Evolutionary conservation across 163 green algal genomes (phyloP), one percentile per base, ranked within the genome.

Genomic region (Trebouxiophyceae sp.): DNA sequence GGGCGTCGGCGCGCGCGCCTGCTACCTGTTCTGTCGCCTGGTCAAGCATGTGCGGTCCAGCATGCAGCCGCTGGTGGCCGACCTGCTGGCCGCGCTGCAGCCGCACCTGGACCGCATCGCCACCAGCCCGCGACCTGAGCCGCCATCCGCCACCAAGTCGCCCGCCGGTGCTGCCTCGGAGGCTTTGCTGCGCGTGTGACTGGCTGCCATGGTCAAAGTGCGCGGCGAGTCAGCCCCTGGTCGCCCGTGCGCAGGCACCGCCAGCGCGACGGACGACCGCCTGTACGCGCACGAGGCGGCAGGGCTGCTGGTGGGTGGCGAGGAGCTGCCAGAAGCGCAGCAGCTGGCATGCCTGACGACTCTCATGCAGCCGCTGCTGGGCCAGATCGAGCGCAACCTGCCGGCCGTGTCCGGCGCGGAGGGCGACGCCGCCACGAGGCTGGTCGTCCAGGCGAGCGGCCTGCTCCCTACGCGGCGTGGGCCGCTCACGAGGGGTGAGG

Each of bases 211-310:
- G n/a, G n/a, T n/a, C n/a, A n/a, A n/a, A n/a, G n/a, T n/a, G n/a
- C n/a, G n/a, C n/a, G n/a, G n/a, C n/a, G n/a, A n/a, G n/a, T n/a
- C n/a, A n/a, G n/a, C n/a, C n/a, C n/a, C n/a, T n/a, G n/a, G n/a
- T n/a, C n/a, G n/a, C n/a, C n/a, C n/a, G n/a, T 50, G 39, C 39
- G 16, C 39, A 50, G 12, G 47, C 19, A 57, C 12, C 39, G 8
- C 12, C 12, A 50, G 39, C 39, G 16, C 12, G 4, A 66, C 33
- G 19, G 60, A 66, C 60, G 60, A 66, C 44, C 44, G 90, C 33
- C 75, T 97, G 73, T 96, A 95, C 68, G 84, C 88, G 33, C 96
- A 95, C 76, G 91, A 97, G 70, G 85, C 86, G 0, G 84, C 87
- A 22, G 90, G 91, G 12, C 67, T 93, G 58, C 76, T 97, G 69